Conservation (phyloP, 2,329 filamentous ascomycete genomes). For the Atkinsonella texensis region DNA sequence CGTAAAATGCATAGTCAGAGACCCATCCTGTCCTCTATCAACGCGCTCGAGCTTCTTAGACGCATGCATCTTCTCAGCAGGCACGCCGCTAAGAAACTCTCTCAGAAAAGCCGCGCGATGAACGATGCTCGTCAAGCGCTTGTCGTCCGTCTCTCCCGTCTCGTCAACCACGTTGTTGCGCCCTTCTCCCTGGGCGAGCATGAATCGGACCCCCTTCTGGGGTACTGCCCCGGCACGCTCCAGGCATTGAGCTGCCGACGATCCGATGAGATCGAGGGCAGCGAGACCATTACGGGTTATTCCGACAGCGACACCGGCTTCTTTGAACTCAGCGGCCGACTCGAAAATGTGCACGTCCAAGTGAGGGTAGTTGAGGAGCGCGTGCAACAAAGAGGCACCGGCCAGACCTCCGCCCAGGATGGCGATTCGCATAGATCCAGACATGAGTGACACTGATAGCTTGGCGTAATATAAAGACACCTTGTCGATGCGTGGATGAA, state of each 20-base stretch:
- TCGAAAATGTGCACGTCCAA: conserved; percentile 14
- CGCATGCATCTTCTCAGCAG: conserved; percentile 5
- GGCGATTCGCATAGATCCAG: conserved; percentile 8
- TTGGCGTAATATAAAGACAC: too few species aligned
- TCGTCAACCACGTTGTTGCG: conserved; percentile 3
- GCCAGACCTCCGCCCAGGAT: conserved; percentile 14
- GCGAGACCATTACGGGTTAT: conserved; percentile 7
- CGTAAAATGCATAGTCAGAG: conserved; percentile 7
- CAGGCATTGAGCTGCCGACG: conserved; percentile 6
- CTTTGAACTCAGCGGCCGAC: conserved; percentile 12
- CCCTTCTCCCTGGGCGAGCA: conserved; percentile 7
- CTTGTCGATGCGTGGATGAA: too few species aligned
- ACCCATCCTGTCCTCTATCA: not conserved
- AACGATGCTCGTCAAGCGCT: conserved; percentile 6
- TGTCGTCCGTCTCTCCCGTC: not conserved
- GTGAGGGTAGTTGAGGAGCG: conserved; percentile 8
- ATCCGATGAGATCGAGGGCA: conserved; percentile 9
- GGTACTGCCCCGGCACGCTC: conserved; percentile 9
- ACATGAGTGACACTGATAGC: not conserved
- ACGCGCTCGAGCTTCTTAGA: conserved; percentile 9
- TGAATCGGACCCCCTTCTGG: conserved; percentile 7
- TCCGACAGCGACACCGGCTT: conserved; percentile 14
- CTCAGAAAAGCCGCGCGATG: conserved; percentile 12
- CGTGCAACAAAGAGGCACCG: conserved; percentile 11
- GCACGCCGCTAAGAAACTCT: conserved; percentile 10